phyloP scores from a whole-genome alignment of 2,329 filamentous ascomycete species.

The Colletotrichum karsti region DNA sequence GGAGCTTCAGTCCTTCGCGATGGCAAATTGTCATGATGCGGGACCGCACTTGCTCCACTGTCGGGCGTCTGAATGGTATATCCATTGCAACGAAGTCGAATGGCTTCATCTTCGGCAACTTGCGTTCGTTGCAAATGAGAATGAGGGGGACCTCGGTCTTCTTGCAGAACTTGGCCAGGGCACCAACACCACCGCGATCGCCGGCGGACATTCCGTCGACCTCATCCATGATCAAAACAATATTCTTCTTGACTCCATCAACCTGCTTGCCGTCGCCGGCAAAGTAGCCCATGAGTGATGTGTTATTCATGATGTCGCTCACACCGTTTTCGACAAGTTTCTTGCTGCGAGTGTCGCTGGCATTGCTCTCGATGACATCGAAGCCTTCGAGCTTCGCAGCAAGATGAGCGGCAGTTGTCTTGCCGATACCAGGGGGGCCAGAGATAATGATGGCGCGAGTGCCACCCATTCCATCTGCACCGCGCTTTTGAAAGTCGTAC shows the following conservation, averaged over 20 bases:
- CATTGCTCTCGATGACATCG: slow-evolving; percentile 94
- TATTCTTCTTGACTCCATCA: slow-evolving; percentile 85
- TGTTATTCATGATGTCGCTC: slow-evolving; percentile 93
- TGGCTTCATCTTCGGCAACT: slow-evolving; percentile 95
- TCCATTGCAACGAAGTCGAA: slow-evolving; percentile 90
- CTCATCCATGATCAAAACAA: slow-evolving; percentile 98
- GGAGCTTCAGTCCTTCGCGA: slow-evolving; percentile 88
- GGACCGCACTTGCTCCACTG: slow-evolving; percentile 88
- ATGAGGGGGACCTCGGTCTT: slow-evolving; percentile 96
- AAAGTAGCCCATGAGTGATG: slow-evolving; percentile 91
- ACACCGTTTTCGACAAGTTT: slow-evolving; percentile 90
- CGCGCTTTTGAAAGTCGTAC: slow-evolving; percentile 82
- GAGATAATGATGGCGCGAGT: slow-evolving; percentile 94
- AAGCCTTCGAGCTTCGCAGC: slow-evolving; percentile 93
- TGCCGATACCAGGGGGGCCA: slow-evolving; percentile 94
- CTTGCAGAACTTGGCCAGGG: slow-evolving; percentile 92
- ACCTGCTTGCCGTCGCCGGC: slow-evolving; percentile 83
- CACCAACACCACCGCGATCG: slow-evolving; percentile 94
- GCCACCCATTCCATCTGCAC: slow-evolving; percentile 83
- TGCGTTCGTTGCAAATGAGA: slow-evolving; percentile 96
- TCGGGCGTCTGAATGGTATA: slow-evolving; percentile 87
- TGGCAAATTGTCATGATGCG: slow-evolving; percentile 96
- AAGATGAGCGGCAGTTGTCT: slow-evolving; percentile 95
- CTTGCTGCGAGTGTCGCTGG: slow-evolving; percentile 95
- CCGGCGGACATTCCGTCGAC: slow-evolving; percentile 99